A percentile compares a stretch with the other conserved stretches of the same genome.
Conservation (phyloP, 306 rosid species). For the Delonix regia region DNA sequence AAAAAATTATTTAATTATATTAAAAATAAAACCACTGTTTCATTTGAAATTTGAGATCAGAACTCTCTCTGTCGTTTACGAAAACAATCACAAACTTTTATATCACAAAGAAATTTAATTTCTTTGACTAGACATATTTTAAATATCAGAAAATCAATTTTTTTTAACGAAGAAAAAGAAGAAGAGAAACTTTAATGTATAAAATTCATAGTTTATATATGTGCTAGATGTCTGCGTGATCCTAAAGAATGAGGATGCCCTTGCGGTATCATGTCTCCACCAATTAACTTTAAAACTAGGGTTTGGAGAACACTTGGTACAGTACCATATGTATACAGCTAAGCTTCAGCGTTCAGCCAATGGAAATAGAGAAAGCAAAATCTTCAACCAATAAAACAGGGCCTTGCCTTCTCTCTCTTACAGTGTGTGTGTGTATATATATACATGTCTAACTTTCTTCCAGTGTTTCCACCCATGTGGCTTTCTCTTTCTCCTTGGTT, state of each 20-base stretch:
- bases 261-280: constrained; percentile 18
- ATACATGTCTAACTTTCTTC: constrained; percentile 18
- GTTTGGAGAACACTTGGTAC: constrained; percentile 38
- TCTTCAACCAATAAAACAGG: constrained; percentile 32
- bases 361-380: constrained; percentile 28
- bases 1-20: too few relatives aligned
- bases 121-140: too few relatives aligned
- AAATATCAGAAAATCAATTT: too few relatives aligned
- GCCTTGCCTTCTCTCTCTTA: constrained; percentile 2
- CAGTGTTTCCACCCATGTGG: constrained; percentile 26
- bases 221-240: too few relatives aligned
- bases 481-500: constrained; percentile 26
- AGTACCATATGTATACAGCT: constrained; percentile 50
- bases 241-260: not conserved
- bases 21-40: too few relatives aligned
- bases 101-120: too few relatives aligned
- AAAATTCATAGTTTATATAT: too few relatives aligned
- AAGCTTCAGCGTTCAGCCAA: constrained; percentile 52
- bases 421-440: not conserved
- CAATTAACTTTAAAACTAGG: constrained; percentile 37
- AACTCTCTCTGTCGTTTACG: too few relatives aligned
- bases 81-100: too few relatives aligned
- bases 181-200: too few relatives aligned
- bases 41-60: too few relatives aligned
- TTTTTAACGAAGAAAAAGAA: too few relatives aligned